These are phyloP conservation scores for Rutidosis leptorrhynchoides DNA, from an alignment of 129 eudicot genomes.

Conservation along the genomic window DNA sequence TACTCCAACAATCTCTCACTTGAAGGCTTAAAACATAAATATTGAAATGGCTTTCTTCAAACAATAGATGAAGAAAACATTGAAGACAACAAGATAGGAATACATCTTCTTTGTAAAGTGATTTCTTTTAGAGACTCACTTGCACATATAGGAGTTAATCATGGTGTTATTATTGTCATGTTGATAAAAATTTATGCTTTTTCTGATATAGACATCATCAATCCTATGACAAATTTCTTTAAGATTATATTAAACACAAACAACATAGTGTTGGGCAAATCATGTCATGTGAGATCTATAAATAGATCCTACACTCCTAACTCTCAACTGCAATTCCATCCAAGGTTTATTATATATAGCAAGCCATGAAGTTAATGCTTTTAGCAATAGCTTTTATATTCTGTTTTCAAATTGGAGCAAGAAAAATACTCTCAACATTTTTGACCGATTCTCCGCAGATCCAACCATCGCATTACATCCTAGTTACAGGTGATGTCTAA, in stretches of 20 bases:
- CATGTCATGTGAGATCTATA: conserved; percentile 29
- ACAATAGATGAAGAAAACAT: too few species aligned
- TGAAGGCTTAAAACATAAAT: too few species aligned
- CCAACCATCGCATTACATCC: conserved; percentile 41
- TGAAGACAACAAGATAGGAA: too few species aligned
- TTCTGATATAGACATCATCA: conserved; percentile 30
- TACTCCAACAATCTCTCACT: too few species aligned
- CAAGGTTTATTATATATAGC: conserved; percentile 16
- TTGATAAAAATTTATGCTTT: conserved; percentile 27
- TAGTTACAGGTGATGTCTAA: conserved; percentile 50
- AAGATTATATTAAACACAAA: conserved; percentile 28
- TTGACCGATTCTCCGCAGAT: conserved; percentile 39
- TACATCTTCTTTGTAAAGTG: background rate
- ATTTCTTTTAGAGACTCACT: background rate
- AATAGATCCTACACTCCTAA: conserved; percentile 34
- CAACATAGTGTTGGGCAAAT: conserved; percentile 34
- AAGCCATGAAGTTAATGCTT: conserved; percentile 39
- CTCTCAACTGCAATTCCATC: conserved; percentile 27
- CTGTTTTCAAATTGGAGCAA: conserved; percentile 38
- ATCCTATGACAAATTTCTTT: conserved; percentile 29
- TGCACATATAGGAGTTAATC: conserved; percentile 10
- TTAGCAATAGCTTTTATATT: conserved; percentile 31
- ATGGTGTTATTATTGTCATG: conserved; percentile 25
- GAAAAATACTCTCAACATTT: conserved; percentile 37
- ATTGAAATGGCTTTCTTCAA: too few species aligned